Conservation (phyloP, 139 green algal species). For the Chlorella sp. region DNA sequence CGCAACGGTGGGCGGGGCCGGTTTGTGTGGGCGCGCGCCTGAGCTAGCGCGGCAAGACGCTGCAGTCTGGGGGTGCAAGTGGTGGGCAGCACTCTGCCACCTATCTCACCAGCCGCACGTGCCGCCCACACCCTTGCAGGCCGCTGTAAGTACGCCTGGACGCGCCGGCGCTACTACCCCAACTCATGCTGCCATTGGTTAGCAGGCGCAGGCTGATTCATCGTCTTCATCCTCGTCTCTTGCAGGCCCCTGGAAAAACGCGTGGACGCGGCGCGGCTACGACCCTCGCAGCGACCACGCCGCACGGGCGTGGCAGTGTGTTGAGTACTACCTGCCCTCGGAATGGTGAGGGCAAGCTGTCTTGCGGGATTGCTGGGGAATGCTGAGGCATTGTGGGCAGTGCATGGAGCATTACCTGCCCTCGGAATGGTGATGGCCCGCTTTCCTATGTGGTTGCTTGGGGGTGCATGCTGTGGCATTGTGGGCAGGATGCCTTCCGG, state of each 20-base stretch:
- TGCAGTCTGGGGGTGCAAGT: background rate
- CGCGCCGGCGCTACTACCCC: background rate
- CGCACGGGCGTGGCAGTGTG: conserved; percentile 22
- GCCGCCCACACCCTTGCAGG: background rate
- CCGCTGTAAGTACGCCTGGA: background rate
- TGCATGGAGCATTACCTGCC: conserved; percentile 26
- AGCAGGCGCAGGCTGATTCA: too few species aligned
- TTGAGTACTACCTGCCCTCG: conserved; percentile 28
- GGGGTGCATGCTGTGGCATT: background rate
- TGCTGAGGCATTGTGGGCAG: conserved; percentile 10
- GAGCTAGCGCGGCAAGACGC: too few species aligned
- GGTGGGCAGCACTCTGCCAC: background rate
- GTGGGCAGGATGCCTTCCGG: too few species aligned
- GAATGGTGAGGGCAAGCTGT: conserved; percentile 5
- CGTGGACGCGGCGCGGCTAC: conserved; percentile 36
- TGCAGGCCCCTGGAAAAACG: conserved; percentile 41
- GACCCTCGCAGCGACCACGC: conserved; percentile 24
- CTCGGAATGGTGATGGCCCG: background rate
- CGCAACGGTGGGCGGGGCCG: conserved; percentile 10
- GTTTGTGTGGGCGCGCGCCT: too few species aligned
- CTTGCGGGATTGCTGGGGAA: background rate
- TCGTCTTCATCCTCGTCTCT: background rate
- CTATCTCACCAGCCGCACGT: background rate
- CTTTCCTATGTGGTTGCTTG: background rate
- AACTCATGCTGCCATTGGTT: too few species aligned